Evolutionary conservation across 441 rosid species (phyloP).

Genomic region (Populus trichocarpa): DNA sequence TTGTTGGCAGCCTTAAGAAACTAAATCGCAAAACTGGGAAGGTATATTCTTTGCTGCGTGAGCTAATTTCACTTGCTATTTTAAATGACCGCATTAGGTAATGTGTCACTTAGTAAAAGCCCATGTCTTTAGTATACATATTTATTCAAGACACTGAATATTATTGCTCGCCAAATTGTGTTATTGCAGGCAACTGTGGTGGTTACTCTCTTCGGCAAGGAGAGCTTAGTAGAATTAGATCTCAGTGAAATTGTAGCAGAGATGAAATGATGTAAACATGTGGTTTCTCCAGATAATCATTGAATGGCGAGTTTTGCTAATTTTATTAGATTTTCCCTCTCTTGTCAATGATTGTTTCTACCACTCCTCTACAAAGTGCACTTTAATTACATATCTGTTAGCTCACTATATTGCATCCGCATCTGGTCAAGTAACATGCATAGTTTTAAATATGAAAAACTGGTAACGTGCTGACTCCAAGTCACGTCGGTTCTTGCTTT

Average conservation of each 20-base stretch:
- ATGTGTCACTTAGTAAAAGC: background rate
- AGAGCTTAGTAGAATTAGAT: slow-evolving; percentile 70
- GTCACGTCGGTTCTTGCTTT: background rate
- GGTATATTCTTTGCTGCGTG: slow-evolving; percentile 33
- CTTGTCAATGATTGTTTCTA: background rate
- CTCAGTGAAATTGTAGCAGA: slow-evolving; percentile 64
- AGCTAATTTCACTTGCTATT: slow-evolving; percentile 7
- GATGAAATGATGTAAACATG: slow-evolving; percentile 22
- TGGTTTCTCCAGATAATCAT: slow-evolving; percentile 8
- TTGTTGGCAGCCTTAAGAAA: slow-evolving; percentile 67
- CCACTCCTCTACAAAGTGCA: background rate
- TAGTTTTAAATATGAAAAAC: background rate
- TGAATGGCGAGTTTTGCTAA: slow-evolving; percentile 8
- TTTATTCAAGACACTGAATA: background rate
- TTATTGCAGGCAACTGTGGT: slow-evolving; percentile 78
- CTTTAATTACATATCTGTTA: background rate
- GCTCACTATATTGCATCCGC: background rate
- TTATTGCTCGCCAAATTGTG: background rate
- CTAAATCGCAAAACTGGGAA: slow-evolving; percentile 63
- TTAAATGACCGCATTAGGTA: background rate
- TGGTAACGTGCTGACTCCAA: background rate
- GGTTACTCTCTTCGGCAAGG: slow-evolving; percentile 79
- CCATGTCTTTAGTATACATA: background rate
- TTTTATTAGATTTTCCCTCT: background rate
- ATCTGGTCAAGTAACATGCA: background rate